These are phyloP conservation scores for Globisporangium emineosum DNA, from an alignment of 352 stramenopile species.

Conservation along the genomic window DNA sequence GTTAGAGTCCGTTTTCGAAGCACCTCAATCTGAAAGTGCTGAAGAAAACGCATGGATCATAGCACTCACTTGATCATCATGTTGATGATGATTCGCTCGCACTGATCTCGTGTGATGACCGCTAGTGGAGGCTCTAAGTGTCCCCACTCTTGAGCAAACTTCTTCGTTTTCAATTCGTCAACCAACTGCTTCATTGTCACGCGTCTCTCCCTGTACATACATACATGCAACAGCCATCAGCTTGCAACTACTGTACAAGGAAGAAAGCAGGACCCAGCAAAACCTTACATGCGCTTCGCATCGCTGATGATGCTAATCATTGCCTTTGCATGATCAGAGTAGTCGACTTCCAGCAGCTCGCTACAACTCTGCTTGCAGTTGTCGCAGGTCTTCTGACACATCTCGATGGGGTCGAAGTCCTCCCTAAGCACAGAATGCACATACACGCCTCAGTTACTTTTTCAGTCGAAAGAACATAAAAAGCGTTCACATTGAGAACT, in stretches of 20 bases:
- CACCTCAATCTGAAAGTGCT: neutral
- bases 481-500: slow-evolving; percentile 8
- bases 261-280: neutral
- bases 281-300: slow-evolving; percentile 40
- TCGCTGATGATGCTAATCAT: slow-evolving; percentile 43
- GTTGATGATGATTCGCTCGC: slow-evolving; percentile 53
- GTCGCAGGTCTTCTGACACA: slow-evolving; percentile 42
- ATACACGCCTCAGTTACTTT: neutral
- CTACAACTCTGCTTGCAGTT: slow-evolving; percentile 38
- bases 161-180: slow-evolving; percentile 60
- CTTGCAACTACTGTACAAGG: neutral
- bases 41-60: neutral
- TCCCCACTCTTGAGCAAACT: slow-evolving; percentile 34
- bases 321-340: slow-evolving; percentile 46
- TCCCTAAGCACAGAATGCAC: slow-evolving; percentile 25
- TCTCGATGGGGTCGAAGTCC: slow-evolving; percentile 29
- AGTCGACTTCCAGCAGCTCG: slow-evolving; percentile 29
- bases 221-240: neutral
- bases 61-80: slow-evolving; percentile 28
- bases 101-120: slow-evolving; percentile 32
- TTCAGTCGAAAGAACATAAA: neutral
- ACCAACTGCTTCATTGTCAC: slow-evolving; percentile 71
- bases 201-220: slow-evolving; percentile 42
- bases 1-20: neutral
- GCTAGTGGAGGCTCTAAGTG: slow-evolving; percentile 36